These are phyloP conservation scores for Yamadazyma paraphyllophila DNA, from an alignment of 805 yeast species.

Conservation along the genomic window DNA sequence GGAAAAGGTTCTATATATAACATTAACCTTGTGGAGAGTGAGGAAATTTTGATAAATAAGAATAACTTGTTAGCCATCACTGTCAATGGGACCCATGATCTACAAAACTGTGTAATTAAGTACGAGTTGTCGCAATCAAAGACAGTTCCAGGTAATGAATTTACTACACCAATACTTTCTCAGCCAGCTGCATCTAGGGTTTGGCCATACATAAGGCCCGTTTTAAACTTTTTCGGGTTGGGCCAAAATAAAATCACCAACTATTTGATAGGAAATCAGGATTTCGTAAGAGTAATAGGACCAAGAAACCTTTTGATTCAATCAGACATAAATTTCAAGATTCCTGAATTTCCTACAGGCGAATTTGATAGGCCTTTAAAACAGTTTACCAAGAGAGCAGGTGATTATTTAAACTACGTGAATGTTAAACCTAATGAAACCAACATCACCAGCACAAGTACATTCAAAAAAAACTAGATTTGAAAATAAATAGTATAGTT, in stretches of 20 bases:
- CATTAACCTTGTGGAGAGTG: slow-evolving; percentile 43
- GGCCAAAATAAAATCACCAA: slow-evolving; percentile 7
- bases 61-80: slow-evolving; percentile 49
- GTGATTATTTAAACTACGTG: slow-evolving; percentile 50
- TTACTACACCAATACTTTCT: not conserved
- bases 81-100: slow-evolving; percentile 47
- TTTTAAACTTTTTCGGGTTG: not conserved
- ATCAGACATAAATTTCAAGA: slow-evolving; percentile 32
- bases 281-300: slow-evolving; percentile 51
- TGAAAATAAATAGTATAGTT: not conserved
- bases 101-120: slow-evolving; percentile 37
- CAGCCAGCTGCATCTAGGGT: not conserved
- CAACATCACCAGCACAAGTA: slow-evolving; percentile 43
- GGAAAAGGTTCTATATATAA: slow-evolving; percentile 57
- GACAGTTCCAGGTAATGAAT: not conserved
- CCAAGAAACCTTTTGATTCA: slow-evolving; percentile 53
- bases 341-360: slow-evolving; percentile 15
- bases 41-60: slow-evolving; percentile 47
- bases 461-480: slow-evolving; percentile 12
- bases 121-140: slow-evolving; percentile 16
- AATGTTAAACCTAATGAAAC: slow-evolving; percentile 42
- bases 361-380: slow-evolving; percentile 7
- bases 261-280: slow-evolving; percentile 33
- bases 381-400: slow-evolving; percentile 21
- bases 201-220: slow-evolving; percentile 1